Evolutionary conservation across 768 basidiomycete species (phyloP).

Genomic region (Pholiota microspora): DNA sequence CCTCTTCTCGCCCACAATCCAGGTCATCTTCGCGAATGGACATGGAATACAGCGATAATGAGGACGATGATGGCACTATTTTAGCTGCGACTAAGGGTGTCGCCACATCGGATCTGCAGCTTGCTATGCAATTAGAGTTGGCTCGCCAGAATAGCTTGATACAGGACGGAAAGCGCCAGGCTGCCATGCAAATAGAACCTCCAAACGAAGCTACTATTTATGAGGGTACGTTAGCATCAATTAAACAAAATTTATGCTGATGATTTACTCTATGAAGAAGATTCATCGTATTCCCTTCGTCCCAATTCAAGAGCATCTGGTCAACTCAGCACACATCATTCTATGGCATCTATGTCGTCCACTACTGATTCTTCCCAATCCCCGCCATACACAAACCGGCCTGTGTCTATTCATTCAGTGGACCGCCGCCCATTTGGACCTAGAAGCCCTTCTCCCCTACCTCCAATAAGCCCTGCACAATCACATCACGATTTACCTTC

Average conservation of each 20-base stretch:
- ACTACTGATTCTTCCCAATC: slow-evolving; percentile 37
- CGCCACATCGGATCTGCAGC: slow-evolving; percentile 74
- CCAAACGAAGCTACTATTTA: slow-evolving; percentile 69
- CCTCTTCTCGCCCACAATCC: slow-evolving; percentile 30
- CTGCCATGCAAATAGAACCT: slow-evolving; percentile 38
- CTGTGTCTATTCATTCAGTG: slow-evolving; percentile 44
- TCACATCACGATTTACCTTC: slow-evolving; percentile 35
- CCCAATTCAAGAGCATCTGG: slow-evolving; percentile 55
- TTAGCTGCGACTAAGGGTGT: slow-evolving; percentile 38
- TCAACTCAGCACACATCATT: slow-evolving; percentile 38
- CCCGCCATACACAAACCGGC: slow-evolving; percentile 22
- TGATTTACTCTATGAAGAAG: slow-evolving; percentile 50
- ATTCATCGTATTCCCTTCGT: slow-evolving; percentile 52
- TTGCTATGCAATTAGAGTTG: slow-evolving; percentile 74
- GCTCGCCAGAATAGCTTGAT: slow-evolving; percentile 83
- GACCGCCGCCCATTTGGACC: slow-evolving; percentile 72
- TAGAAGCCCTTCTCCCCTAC: slow-evolving; percentile 71
- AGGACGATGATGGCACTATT: slow-evolving; percentile 43
- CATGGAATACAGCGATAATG: slow-evolving; percentile 41
- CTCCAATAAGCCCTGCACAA: slow-evolving; percentile 38
- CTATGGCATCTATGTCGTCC: slow-evolving; percentile 38
- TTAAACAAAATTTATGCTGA: too few species aligned
- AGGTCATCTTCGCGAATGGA: slow-evolving; percentile 32
- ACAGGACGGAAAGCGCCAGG: slow-evolving; percentile 52
- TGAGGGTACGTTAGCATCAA: slow-evolving; percentile 74